These are phyloP conservation scores for Pelargonium cotyledonis DNA, from an alignment of 441 rosid genomes.

Conservation along the genomic window DNA sequence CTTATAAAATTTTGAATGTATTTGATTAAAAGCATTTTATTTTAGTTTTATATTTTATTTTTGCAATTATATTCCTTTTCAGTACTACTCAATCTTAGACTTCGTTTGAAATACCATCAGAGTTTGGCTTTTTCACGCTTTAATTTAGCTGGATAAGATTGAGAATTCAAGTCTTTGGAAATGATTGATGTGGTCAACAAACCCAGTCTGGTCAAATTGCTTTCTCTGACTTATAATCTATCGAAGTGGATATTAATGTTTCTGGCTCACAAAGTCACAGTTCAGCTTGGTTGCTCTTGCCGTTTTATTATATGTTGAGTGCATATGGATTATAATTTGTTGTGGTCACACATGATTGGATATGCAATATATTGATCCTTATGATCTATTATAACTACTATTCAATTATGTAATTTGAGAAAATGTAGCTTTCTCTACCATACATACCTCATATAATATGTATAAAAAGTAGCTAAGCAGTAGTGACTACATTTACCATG, in stretches of 20 bases:
- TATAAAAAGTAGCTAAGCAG: not conserved
- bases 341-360: slow-evolving; percentile 23
- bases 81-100: not conserved
- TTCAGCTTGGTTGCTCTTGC: slow-evolving; percentile 35
- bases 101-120: not conserved
- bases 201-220: slow-evolving; percentile 17
- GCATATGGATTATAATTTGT: slow-evolving; percentile 15
- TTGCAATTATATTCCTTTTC: not conserved
- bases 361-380: slow-evolving; percentile 5
- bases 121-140: slow-evolving; percentile 8
- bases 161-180: slow-evolving; percentile 8
- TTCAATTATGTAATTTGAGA: not conserved
- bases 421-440: not conserved
- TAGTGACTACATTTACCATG: not conserved
- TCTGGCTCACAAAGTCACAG: slow-evolving; percentile 20
- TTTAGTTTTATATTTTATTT: not conserved
- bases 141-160: slow-evolving; percentile 14
- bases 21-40: not conserved
- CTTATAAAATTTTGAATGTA: not conserved
- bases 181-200: slow-evolving; percentile 18
- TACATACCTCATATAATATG: not conserved
- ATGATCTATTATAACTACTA: not conserved
- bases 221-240: slow-evolving; percentile 14
- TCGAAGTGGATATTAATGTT: slow-evolving; percentile 11
- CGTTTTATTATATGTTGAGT: slow-evolving; percentile 22